Evolutionary conservation across 257 asterid genomes (phyloP).

Genomic region (Solanum rostratum): DNA sequence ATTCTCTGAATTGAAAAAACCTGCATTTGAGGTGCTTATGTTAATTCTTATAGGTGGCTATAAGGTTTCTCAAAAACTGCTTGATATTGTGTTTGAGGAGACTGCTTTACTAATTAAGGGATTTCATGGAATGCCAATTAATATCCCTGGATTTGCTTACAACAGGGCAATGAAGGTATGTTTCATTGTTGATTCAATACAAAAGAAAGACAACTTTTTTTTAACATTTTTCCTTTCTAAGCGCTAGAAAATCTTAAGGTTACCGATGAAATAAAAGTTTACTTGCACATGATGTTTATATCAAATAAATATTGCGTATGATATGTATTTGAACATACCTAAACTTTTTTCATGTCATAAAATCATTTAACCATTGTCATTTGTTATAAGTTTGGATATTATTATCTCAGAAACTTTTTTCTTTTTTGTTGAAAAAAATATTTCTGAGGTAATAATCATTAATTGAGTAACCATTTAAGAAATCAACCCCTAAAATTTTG

Average conservation of each 20-base stretch:
- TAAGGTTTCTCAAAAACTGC: neutral
- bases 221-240: neutral
- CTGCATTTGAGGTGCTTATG: neutral
- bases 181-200: neutral
- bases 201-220: no score
- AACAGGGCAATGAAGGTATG: neutral
- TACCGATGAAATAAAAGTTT: neutral
- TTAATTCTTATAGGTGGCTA: neutral
- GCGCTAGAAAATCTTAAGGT: neutral
- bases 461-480: no score
- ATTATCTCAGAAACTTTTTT: no score
- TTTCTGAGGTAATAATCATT: no score
- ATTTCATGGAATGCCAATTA: neutral
- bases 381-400: no score
- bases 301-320: no score
- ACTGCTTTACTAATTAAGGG: neutral
- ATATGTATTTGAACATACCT: neutral
- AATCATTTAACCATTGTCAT: no score
- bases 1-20: neutral
- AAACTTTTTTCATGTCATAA: no score
- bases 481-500: no score
- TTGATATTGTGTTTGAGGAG: neutral
- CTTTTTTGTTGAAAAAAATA: no score
- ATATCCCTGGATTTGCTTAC: neutral
- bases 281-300: neutral